Percentiles rank a stretch among this genome's conserved stretches.
Conservation (phyloP, 345 rosid species). For the Raphanus sativus region DNA sequence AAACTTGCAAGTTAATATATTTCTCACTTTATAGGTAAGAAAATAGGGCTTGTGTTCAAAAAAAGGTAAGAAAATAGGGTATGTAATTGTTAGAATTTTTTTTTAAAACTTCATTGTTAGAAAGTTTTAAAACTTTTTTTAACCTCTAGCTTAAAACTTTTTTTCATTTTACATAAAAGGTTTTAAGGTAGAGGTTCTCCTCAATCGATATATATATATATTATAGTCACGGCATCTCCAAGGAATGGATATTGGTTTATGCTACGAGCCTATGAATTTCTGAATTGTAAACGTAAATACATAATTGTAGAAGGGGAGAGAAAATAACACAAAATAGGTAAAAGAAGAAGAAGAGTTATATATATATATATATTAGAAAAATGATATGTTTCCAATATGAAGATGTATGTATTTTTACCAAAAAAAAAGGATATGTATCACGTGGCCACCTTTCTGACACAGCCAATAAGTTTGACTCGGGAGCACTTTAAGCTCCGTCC, state of each 20-base stretch:
- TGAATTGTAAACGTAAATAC: background rate
- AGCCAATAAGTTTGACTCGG: conserved; percentile 24
- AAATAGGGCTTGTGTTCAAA: background rate
- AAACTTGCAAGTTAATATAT: background rate
- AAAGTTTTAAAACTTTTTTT: too few species aligned
- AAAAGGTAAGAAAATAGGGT: background rate
- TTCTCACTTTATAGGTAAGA: background rate
- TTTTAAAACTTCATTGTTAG: too few species aligned
- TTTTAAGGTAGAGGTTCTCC: too few species aligned
- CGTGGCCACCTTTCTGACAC: conserved; percentile 32
- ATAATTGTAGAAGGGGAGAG: background rate
- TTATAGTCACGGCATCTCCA: background rate
- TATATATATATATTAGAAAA: too few species aligned
- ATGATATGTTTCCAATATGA: too few species aligned
- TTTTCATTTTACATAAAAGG: too few species aligned
- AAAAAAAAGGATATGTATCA: conserved; percentile 16
- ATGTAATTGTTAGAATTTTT: background rate
- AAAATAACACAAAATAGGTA: background rate
- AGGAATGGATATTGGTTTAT: background rate
- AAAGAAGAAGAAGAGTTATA: background rate
- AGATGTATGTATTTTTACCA: too few species aligned
- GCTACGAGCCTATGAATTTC: background rate
- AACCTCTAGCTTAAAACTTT: too few species aligned
- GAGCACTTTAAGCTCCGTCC: conserved; percentile 21
- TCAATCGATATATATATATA: too few species aligned